Evolutionary conservation across 169 alveolate species (phyloP).

Genomic region (Plasmodium cynomolgi): DNA sequence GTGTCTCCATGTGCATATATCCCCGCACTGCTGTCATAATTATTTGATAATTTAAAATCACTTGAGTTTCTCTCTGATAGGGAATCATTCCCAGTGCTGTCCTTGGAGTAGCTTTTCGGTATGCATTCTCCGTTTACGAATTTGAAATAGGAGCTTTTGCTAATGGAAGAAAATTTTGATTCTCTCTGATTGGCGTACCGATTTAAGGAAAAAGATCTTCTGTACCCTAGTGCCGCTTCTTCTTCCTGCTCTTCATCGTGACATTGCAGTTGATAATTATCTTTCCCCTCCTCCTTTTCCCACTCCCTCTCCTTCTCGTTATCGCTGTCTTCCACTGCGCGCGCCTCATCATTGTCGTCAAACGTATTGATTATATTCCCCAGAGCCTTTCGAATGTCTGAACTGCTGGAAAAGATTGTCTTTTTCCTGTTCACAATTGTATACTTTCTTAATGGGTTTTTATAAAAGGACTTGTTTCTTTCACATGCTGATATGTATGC

Average conservation of each 20-base stretch:
- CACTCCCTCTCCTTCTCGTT: not conserved
- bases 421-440: constrained; percentile 68
- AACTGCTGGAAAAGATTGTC: constrained; percentile 37
- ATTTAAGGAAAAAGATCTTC: constrained; percentile 23
- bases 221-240: not conserved
- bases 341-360: constrained; percentile 1
- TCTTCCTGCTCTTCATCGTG: not conserved
- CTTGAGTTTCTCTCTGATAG: constrained; percentile 9
- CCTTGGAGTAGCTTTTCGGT: constrained; percentile 50
- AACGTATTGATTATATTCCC: constrained; percentile 60
- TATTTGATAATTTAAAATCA: not conserved
- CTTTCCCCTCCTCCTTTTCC: not conserved
- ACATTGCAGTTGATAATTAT: not conserved
- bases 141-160: constrained; percentile 12
- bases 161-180: constrained; percentile 3
- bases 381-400: constrained; percentile 70
- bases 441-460: constrained; percentile 62
- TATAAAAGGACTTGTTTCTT: constrained; percentile 38
- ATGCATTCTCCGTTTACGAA: constrained; percentile 37
- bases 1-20: not conserved
- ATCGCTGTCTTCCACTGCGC: not conserved
- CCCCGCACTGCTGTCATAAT: not conserved
- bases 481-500: constrained; percentile 76
- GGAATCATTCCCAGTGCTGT: not conserved
- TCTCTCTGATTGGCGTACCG: not conserved